Evolutionary conservation across 768 basidiomycete species (phyloP), one percentile per base, ranked within the genome.

Genomic region (Lactifluus piperatus): DNA sequence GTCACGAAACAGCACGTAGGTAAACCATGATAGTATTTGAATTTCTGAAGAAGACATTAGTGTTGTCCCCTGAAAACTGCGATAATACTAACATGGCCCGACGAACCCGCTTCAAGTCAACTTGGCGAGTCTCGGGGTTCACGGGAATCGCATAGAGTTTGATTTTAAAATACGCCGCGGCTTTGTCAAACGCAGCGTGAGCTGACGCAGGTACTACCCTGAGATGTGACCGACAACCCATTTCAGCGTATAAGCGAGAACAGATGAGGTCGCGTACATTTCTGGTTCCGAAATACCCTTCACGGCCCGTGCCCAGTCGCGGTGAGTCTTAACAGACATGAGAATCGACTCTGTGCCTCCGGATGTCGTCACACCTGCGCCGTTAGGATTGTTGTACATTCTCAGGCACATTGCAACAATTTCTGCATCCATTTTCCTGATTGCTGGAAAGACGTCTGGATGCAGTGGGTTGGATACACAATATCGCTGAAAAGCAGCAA

Each of bases 381-480:
- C 92, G 50, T 80, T 74, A 1, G 92, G 88, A 63, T 86, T 85
- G 68, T 91, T 85, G 75, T 88, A 97, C 77, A 94, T 77, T 57
- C 80, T 79, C 48, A 95, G 76, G 61, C 85, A 88, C 87, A 93
- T 93, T 10, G 88, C 77, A 45, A 94, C 91, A 27, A 94, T 81
- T 68, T 97, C 94, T 16, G 93, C 90, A 67, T 99, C 95, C 95
- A 99, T 99, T 74, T 95, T 94, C 49, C 95, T 80, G 11, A 97
- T 74, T 0, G 90, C 86, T 1, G 94, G 94, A 72, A 97, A 97
- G 45, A 94, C 84, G 56, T 94, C 91, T 0, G 95, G 92, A 67
- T 97, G 94, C 10, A 97, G 77, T 2, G 94, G 92, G 67, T 95
- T 94, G 27, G 89, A 88, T 51, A 93, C 82, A 47, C 85, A 83